phyloP scores from a whole-genome alignment of 2,329 filamentous ascomycete species.

The Cytospora piceicola region DNA sequence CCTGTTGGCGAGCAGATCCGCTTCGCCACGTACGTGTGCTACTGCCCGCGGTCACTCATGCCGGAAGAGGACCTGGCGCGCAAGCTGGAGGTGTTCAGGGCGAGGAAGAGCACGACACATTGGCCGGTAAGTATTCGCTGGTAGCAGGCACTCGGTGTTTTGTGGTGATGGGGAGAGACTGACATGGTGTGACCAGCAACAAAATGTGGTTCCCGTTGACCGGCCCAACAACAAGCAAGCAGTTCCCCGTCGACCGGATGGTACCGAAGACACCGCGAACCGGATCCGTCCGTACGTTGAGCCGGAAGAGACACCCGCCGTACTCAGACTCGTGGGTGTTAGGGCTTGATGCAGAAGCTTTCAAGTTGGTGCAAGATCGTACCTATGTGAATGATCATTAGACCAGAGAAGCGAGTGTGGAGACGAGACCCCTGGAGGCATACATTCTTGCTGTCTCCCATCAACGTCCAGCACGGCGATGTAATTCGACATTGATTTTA shows the following conservation, averaged over 20 bases:
- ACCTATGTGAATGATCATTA: not conserved
- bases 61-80: slow-evolving; percentile 10
- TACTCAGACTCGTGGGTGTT: slow-evolving; percentile 20
- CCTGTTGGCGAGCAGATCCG: slow-evolving; percentile 10
- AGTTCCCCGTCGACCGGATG: slow-evolving; percentile 21
- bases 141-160: not conserved
- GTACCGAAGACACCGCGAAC: slow-evolving; percentile 10
- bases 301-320: slow-evolving; percentile 20
- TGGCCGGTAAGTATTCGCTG: slow-evolving; percentile 18
- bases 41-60: slow-evolving; percentile 22
- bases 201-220: slow-evolving; percentile 24
- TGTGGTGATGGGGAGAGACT: not conserved
- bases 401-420: not conserved
- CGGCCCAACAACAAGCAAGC: not conserved
- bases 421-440: no score
- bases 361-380: not conserved
- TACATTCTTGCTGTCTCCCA: no score
- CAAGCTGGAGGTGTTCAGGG: slow-evolving; percentile 19
- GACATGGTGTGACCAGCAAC: slow-evolving; percentile 14
- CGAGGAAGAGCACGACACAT: slow-evolving; percentile 21
- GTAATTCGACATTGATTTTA: no score
- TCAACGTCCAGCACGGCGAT: no score
- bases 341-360: not conserved
- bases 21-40: slow-evolving; percentile 24
- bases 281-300: slow-evolving; percentile 16